Evolutionary conservation across 257 asterid genomes (phyloP).

Genomic region (Nicotiana knightiana): DNA sequence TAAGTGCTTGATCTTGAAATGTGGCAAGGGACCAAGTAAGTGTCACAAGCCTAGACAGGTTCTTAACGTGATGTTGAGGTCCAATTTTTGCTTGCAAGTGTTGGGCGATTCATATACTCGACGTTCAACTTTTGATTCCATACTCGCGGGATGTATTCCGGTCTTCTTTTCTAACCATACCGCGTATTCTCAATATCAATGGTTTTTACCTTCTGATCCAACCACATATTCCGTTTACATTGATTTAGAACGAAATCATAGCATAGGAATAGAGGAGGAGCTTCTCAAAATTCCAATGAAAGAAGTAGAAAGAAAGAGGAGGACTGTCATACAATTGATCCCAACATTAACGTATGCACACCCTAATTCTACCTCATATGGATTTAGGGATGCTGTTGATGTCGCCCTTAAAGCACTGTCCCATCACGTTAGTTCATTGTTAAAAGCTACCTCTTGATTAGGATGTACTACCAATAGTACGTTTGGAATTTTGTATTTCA

Average conservation of each 20-base stretch:
- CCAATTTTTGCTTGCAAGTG: conserved; percentile 9
- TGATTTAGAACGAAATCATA: conserved; percentile 2
- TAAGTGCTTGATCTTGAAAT: neutral
- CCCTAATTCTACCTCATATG: conserved; percentile 8
- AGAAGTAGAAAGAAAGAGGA: neutral
- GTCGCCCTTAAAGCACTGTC: neutral
- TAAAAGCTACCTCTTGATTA: neutral
- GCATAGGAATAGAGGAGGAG: conserved; percentile 3
- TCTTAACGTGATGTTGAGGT: neutral
- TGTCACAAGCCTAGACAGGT: conserved; percentile 6
- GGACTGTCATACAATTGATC: neutral
- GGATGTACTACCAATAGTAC: neutral
- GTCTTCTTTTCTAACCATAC: conserved; percentile 6
- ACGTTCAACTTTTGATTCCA: conserved; percentile 4
- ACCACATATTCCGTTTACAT: conserved; percentile 6
- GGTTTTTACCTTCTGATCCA: conserved; percentile 10
- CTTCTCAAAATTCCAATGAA: conserved; percentile 7
- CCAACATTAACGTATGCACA: conserved; percentile 7
- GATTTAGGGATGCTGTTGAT: conserved; percentile 7
- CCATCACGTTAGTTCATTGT: neutral
- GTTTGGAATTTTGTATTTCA: neutral
- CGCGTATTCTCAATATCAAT: conserved; percentile 3
- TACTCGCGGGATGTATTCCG: conserved; percentile 5
- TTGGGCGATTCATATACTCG: conserved; percentile 8
- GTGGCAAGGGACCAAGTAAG: conserved; percentile 5